Percentiles rank a stretch among this genome's conserved stretches.
Conservation (phyloP, 495 filamentous ascomycete genomes). For the Penicillium arizonense region DNA sequence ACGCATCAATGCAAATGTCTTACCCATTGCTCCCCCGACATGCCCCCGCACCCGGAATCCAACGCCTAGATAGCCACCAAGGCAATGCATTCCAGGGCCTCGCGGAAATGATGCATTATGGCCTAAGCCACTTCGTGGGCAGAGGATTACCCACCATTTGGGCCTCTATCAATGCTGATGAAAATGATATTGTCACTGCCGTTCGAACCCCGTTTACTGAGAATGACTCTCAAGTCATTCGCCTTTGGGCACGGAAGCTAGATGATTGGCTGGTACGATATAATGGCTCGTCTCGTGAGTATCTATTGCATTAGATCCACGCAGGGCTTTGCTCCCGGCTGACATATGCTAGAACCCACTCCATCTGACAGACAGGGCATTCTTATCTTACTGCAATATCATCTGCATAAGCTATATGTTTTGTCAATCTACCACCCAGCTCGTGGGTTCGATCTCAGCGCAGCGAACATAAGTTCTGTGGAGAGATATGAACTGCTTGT, state of each 20-base stretch:
- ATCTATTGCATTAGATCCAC: neutral
- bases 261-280: conserved; percentile 41
- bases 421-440: conserved; percentile 46
- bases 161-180: conserved; percentile 31
- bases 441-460: conserved; percentile 41
- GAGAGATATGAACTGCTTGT: conserved; percentile 39
- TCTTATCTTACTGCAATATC: conserved; percentile 39
- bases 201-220: conserved; percentile 29
- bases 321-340: no score
- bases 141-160: conserved; percentile 40
- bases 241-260: conserved; percentile 35
- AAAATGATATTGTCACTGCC: conserved; percentile 6
- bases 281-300: conserved; percentile 33
- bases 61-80: conserved; percentile 23
- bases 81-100: conserved; percentile 35
- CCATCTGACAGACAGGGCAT: conserved; percentile 37
- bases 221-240: conserved; percentile 33
- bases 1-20: conserved; percentile 44
- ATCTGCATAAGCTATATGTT: conserved; percentile 41
- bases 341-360: conserved; percentile 20
- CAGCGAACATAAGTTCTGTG: conserved; percentile 31
- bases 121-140: conserved; percentile 39
- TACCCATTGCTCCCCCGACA: conserved; percentile 37
- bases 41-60: conserved; percentile 27
- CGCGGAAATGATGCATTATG: conserved; percentile 42